A percentile compares a stretch with the other conserved stretches of the same genome.
Conservation (phyloP, 2,329 filamentous ascomycete genomes). For the Scopulariopsis brevicaulis region DNA sequence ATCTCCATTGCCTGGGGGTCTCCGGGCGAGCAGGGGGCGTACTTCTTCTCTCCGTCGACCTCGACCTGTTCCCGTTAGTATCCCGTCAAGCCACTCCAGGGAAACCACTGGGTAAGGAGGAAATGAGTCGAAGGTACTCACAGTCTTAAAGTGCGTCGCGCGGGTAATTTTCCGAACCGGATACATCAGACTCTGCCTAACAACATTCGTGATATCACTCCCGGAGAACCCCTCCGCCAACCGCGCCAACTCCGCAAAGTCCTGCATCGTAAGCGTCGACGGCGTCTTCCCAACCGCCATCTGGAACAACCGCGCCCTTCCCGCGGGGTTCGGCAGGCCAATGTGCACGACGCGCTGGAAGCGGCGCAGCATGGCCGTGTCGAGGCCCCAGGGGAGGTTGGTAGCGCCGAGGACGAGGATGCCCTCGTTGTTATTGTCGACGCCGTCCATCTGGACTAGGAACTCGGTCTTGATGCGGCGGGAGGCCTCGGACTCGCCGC, state of each 20-base stretch:
- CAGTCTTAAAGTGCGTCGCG: conserved; percentile 94
- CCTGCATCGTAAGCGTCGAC: conserved; percentile 65
- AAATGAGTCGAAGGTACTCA: conserved; percentile 23
- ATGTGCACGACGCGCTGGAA: conserved; percentile 97
- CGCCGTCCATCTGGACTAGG: conserved; percentile 97
- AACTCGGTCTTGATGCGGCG: conserved; percentile 97
- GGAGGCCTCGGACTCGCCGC: conserved; percentile 94
- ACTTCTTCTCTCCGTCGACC: conserved; percentile 52
- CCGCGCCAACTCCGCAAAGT: conserved; percentile 70
- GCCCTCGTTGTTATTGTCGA: conserved; percentile 88
- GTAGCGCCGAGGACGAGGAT: conserved; percentile 93
- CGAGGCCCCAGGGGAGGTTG: conserved; percentile 97
- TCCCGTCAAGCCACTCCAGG: background rate
- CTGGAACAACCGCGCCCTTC: conserved; percentile 90
- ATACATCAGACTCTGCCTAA: conserved; percentile 95
- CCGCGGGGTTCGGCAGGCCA: conserved; percentile 75
- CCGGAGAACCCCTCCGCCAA: conserved; percentile 91
- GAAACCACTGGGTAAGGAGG: background rate
- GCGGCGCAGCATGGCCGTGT: conserved; percentile 86
- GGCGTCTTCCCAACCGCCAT: conserved; percentile 88
- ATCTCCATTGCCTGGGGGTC: conserved; percentile 81
- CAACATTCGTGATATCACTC: conserved; percentile 89
- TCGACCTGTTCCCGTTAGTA: conserved; percentile 42
- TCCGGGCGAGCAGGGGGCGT: conserved; percentile 90
- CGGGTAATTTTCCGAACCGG: conserved; percentile 94